Conservation (phyloP, 306 rosid species). For the Malus orientalis region DNA sequence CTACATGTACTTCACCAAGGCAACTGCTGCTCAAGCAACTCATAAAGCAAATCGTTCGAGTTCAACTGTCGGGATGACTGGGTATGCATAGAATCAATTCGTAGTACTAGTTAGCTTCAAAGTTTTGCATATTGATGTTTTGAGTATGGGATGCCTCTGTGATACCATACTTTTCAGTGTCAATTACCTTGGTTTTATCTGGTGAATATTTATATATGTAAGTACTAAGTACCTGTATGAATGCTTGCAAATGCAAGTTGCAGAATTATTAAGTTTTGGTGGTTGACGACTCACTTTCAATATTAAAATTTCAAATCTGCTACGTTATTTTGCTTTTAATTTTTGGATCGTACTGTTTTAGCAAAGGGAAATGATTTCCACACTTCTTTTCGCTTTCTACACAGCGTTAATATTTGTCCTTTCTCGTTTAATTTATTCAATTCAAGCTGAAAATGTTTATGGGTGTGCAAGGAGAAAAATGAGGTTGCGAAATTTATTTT, state of each 20-base stretch:
- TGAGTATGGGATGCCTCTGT: conserved; percentile 13
- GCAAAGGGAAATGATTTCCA: too few species aligned
- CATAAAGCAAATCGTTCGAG: conserved; percentile 61
- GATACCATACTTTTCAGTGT: conserved; percentile 7
- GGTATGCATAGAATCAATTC: conserved; percentile 41
- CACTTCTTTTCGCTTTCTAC: too few species aligned
- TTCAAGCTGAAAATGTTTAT: too few species aligned
- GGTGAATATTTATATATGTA: neutral
- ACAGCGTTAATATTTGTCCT: too few species aligned
- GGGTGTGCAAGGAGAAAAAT: too few species aligned
- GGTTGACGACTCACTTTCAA: neutral
- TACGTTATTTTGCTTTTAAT: neutral
- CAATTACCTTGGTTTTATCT: conserved; percentile 1
- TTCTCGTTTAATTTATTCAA: too few species aligned
- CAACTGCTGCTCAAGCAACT: conserved; percentile 46
- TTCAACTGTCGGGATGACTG: conserved; percentile 81
- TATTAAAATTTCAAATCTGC: neutral
- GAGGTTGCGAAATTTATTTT: too few species aligned
- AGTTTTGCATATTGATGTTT: conserved; percentile 18
- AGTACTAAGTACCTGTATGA: neutral
- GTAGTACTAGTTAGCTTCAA: conserved; percentile 7
- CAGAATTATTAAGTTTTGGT: neutral
- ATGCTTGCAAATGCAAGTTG: conserved; percentile 6
- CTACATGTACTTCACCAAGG: conserved; percentile 90
- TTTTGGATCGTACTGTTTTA: neutral